Conservation (phyloP, 805 yeast genomes). For the Lipomyces kockii region DNA sequence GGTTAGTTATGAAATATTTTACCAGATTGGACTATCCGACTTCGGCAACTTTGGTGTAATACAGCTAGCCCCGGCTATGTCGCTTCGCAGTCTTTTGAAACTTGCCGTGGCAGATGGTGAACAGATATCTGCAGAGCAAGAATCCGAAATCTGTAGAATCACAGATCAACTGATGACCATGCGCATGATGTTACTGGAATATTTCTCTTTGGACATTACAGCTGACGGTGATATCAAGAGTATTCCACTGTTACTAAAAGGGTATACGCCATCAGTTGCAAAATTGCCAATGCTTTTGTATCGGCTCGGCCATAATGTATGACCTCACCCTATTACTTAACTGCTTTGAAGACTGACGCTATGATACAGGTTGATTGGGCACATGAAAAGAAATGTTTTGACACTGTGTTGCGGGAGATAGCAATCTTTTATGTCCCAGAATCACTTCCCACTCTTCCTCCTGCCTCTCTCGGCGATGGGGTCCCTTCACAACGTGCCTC, state of each 20-base stretch:
- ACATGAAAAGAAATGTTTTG: constrained; percentile 70
- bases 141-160: constrained; percentile 30
- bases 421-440: constrained; percentile 78
- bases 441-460: constrained; percentile 44
- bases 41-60: constrained; percentile 81
- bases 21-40: constrained; percentile 76
- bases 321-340: background rate
- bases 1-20: constrained; percentile 62
- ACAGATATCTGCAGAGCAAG: constrained; percentile 2
- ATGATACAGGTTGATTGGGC: constrained; percentile 53
- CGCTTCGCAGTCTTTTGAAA: constrained; percentile 48
- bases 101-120: constrained; percentile 41
- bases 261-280: constrained; percentile 62
- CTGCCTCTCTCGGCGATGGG: background rate
- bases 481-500: background rate
- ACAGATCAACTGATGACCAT: constrained; percentile 49
- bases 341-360: background rate
- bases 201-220: constrained; percentile 59
- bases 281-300: constrained; percentile 72
- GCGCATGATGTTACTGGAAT: constrained; percentile 81
- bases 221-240: constrained; percentile 50
- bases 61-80: constrained; percentile 47
- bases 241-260: constrained; percentile 71
- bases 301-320: constrained; percentile 59
- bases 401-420: constrained; percentile 66